These are phyloP conservation scores for Pleurotus ostreatus DNA, from an alignment of 768 basidiomycete genomes.

Conservation along the genomic window DNA sequence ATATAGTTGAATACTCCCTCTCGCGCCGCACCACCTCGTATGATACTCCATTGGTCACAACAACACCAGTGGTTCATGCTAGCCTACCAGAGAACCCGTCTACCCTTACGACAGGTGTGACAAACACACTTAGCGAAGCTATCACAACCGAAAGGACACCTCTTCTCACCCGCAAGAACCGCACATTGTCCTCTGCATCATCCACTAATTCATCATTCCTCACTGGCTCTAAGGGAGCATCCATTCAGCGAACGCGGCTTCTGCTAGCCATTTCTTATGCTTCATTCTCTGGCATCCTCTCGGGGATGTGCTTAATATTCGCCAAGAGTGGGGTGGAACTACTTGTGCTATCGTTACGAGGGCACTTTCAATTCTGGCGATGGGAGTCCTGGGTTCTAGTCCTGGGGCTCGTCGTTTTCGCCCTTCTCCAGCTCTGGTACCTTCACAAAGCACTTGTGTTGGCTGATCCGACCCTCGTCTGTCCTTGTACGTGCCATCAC, in stretches of 20 bases:
- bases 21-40: slow-evolving; percentile 28
- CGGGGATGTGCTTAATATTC: slow-evolving; percentile 89
- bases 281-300: slow-evolving; percentile 82
- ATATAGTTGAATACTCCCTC: slow-evolving; percentile 64
- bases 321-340: slow-evolving; percentile 94
- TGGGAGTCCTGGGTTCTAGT: slow-evolving; percentile 86
- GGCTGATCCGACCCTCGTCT: slow-evolving; percentile 82
- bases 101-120: slow-evolving; percentile 30
- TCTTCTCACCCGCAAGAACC: slow-evolving; percentile 40
- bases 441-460: slow-evolving; percentile 75
- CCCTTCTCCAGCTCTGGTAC: slow-evolving; percentile 81
- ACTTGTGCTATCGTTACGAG: slow-evolving; percentile 69
- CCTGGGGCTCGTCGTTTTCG: slow-evolving; percentile 66
- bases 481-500: slow-evolving; percentile 58
- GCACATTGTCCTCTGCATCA: slow-evolving; percentile 24
- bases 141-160: slow-evolving; percentile 54
- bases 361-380: slow-evolving; percentile 77
- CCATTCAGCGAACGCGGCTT: slow-evolving; percentile 45
- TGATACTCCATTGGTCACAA: slow-evolving; percentile 14
- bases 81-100: slow-evolving; percentile 36
- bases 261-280: slow-evolving; percentile 82
- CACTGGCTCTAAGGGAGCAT: slow-evolving; percentile 15
- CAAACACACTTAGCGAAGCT: slow-evolving; percentile 26
- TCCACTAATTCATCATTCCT: slow-evolving; percentile 17
- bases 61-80: slow-evolving; percentile 27